Base-by-base conservation (phyloP, 352 stramenopile genomes). In the Phytophthora nicotianae region DNA sequence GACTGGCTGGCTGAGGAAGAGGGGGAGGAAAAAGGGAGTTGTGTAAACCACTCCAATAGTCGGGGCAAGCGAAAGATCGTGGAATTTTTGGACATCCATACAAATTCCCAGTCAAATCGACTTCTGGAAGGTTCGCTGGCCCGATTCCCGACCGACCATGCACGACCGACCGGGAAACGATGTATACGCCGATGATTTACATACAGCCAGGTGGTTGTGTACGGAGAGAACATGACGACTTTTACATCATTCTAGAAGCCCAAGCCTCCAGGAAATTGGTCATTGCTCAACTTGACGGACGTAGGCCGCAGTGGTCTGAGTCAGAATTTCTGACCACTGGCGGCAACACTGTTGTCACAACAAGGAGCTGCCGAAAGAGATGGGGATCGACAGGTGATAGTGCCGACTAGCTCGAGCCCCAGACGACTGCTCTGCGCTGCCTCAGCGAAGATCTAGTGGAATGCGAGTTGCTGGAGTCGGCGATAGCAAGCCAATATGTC, bases 51-150 rank as follows among this genome's bases (percentile, higher is more conserved):
- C 58, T 20, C 37, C 24, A 65, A 41, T 21, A 2, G 11, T 19
- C 29, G 43, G 14, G 43, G 58, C 23, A 43, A 72, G 46, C 50
- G 50, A 71, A 75, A 75, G 67, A 71, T 71, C 62, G 62, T 63
- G 55, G 46, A 58, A 65, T 19, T 42, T 23, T 29, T 47, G 20
- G 11, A 35, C 35, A 14, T 4, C 32, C 37, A 58, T 74, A 74
- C 65, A 70, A 74, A 70, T 23, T 29, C 0, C 49, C 50, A 70
- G 60, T 58, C n/a, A 48, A 63, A 50, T 7, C 27, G 38, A 58
- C 50, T 70, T 74, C 65, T 62, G 43, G 60, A 74, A 70, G 50
- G 46, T 74, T 74, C 65, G 54, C 23, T 65, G 41, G 46, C 50
- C 24, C 41, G 41, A 55, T 21, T 50, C 4, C 21, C 57, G 48